Evolutionary conservation across 208 protist species (phyloP), one percentile per base, ranked within the genome.

Genomic region (Leishmania amazonensis): DNA sequence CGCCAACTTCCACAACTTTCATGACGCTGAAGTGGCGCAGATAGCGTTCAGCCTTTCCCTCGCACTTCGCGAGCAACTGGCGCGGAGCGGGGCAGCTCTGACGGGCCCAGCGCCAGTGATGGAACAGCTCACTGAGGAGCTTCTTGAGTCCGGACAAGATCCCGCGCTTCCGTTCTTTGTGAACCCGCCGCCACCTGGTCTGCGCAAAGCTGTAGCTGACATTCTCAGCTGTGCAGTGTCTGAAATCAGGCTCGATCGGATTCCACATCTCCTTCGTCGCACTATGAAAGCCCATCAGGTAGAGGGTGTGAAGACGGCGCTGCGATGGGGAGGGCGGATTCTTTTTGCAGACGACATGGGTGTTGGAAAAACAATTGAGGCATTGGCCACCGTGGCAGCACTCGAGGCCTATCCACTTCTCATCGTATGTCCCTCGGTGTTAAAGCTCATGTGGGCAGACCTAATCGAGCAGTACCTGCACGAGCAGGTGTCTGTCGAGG

Each of bases 271-370:
- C 17, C 81, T 91, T 40, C 54, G 73, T 19, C 42, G 21, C 2
- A 64, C 38, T 40, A 78, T 97, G 19, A 86, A 86, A 58, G 78
- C 81, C 67, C 94, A 97, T 81, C 94, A 97, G 79, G 47, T 91
- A 28, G 85, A 89, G n/a, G 91, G 89, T 2, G 87, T 97, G 75
- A 78, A 76, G 67, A 86, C 76, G 47, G 89, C 88, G 6, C 81
- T 97, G 40, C 65, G 76, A 31, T 88, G 92, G 40, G 77, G 81
- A 53, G 92, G 92, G 0, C 78, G 94, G 65, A 72, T 81, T 38
- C 70, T 97, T 1, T 88, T 97, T 71, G 92, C 91, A 8, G 94
- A 97, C 82, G 94, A 97, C 70, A 97, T 97, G 94, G 94, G 94
- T 31, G 91, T 96, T 53, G 94, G 94, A 11, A 97, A 97, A 73